A percentile compares a stretch with the other conserved stretches of the same genome.
phyloP scores from a whole-genome alignment of 1,284 basidiomycete genomes.

The Sporisorium sorghi region DNA sequence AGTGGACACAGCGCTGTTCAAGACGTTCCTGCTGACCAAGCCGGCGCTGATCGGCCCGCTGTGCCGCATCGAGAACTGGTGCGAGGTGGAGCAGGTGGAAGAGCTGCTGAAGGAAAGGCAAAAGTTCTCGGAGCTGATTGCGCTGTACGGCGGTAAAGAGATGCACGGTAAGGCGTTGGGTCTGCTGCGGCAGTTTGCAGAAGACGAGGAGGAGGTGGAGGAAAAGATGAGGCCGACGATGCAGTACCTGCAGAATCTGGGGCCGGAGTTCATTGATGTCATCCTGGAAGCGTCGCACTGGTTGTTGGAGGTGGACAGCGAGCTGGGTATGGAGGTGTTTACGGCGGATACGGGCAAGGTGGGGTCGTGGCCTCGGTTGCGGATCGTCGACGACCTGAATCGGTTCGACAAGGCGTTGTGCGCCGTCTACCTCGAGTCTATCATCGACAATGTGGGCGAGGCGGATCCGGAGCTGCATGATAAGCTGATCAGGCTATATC shows the following conservation, averaged over 20 bases:
- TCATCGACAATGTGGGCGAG: conserved; percentile 82
- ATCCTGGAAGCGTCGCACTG: conserved; percentile 75
- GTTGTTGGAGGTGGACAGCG: conserved; percentile 81
- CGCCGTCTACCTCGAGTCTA: conserved; percentile 84
- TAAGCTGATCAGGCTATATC: conserved; percentile 85
- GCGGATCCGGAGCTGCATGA: conserved; percentile 81
- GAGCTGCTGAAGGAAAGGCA: conserved; percentile 83
- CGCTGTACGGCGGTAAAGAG: conserved; percentile 91
- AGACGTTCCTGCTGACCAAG: conserved; percentile 85
- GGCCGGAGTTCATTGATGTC: conserved; percentile 57
- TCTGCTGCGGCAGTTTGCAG: conserved; percentile 77
- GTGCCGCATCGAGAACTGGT: conserved; percentile 94
- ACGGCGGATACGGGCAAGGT: conserved; percentile 84
- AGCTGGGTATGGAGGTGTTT: conserved; percentile 89
- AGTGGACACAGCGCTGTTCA: conserved; percentile 94
- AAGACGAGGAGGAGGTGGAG: conserved; percentile 80
- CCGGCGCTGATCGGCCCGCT: conserved; percentile 86
- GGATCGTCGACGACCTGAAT: conserved; percentile 74
- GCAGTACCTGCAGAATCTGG: conserved; percentile 89
- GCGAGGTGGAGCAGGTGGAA: conserved; percentile 94
- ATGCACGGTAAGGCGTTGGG: conserved; percentile 91
- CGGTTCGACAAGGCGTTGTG: conserved; percentile 75
- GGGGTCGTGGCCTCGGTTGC: conserved; percentile 73
- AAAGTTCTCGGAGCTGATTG: conserved; percentile 91
- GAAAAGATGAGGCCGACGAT: conserved; percentile 87